These are phyloP conservation scores for Pythium volutum DNA, from an alignment of 352 stramenopile species.

Conservation along the genomic window DNA sequence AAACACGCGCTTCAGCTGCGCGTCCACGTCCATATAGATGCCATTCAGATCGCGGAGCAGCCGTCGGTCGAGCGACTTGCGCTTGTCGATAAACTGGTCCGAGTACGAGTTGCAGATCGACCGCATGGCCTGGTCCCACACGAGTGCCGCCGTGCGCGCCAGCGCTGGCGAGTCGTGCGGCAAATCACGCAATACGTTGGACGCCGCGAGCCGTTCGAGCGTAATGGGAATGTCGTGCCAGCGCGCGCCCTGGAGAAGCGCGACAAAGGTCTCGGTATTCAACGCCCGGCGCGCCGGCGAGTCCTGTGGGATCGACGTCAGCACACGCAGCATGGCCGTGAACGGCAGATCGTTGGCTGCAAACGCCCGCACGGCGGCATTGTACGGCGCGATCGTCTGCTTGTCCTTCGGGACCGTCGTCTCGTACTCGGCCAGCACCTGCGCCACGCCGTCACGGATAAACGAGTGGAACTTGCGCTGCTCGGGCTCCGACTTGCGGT, in stretches of 20 bases:
- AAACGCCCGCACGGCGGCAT: constrained; percentile 59
- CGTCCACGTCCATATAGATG: constrained; percentile 54
- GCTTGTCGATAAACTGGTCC: constrained; percentile 49
- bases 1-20: constrained; percentile 56
- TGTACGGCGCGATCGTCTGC: constrained; percentile 43
- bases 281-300: constrained; percentile 48
- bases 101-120: constrained; percentile 59
- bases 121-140: constrained; percentile 68
- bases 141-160: constrained; percentile 25
- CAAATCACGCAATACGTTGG: constrained; percentile 32
- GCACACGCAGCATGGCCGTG: constrained; percentile 46
- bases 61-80: constrained; percentile 31
- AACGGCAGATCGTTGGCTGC: constrained; percentile 57
- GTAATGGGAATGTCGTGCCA: constrained; percentile 67
- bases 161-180: constrained; percentile 12
- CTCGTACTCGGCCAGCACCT: constrained; percentile 53
- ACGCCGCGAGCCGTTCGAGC: constrained; percentile 53
- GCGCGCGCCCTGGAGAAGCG: constrained; percentile 56
- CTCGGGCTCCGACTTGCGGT: constrained; percentile 57
- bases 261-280: constrained; percentile 56
- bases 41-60: constrained; percentile 51
- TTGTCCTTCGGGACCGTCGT: constrained; percentile 9
- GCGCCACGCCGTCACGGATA: constrained; percentile 41
- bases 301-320: constrained; percentile 39
- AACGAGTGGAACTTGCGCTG: constrained; percentile 43